Base-by-base conservation (phyloP, 1,284 basidiomycete species). In the Cutaneotrichosporon sp. region DNA sequence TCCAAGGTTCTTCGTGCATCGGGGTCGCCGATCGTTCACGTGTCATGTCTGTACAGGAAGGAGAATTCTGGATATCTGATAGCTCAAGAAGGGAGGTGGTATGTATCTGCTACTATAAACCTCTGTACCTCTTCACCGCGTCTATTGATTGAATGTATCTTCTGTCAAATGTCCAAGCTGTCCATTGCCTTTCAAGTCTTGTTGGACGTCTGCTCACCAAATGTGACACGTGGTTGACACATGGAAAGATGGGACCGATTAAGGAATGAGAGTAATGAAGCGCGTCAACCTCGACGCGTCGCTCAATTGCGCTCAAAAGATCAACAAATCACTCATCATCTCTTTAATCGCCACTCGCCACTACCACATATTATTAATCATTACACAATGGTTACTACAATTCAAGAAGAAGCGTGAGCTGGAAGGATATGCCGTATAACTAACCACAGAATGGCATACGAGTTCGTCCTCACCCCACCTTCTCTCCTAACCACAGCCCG, bases 401-500 rank as follows among this genome's bases (percentile, higher is more conserved):
- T 56, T 11, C 55, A 59, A 36, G 64, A 65, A 26, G 60, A 65
- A 52, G 63, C 56, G 63, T 65, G 34, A 56, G 56, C 51, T 58
- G 3, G 7, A n/a, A n/a, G 9, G 2, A 36, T 22, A 26, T 26
- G 16, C 8, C 30, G 2, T 13, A 4, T 14, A 50, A 42, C 62
- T 66, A 52, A 66, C 64, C 5, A 3, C 62, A 67, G 65, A 26
- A 53, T 62, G 65, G 60, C 60, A 13, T 67, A 67, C 53, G 65
- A 67, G 65, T 67, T 30, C 22, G 65, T 60, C 5, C 7, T 32
- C 30, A 14, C 1, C 1, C 7, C 18, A 36, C 38, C 31, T 47
- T 36, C 34, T 0, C 6, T 32, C 16, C 66, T 65, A 31, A 63
- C 61, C 42, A 38, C 63, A 80, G 79, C 70, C 80, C 84, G n/a